These are phyloP conservation scores for Elsinoe australis DNA, from an alignment of 2,329 filamentous ascomycete species.

Conservation along the genomic window DNA sequence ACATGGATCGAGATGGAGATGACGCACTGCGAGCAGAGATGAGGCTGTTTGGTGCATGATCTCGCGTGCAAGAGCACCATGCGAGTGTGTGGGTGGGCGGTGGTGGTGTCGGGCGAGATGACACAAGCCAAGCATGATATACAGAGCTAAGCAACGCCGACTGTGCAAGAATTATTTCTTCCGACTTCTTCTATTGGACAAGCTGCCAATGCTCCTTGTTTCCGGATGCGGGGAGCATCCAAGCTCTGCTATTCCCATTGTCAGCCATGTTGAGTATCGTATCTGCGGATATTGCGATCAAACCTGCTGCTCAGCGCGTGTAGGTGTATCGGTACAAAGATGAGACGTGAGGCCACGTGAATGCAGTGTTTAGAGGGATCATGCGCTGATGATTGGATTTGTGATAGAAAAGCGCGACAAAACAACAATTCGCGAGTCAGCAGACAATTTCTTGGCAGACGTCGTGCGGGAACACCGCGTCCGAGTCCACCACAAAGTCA, in stretches of 20 bases:
- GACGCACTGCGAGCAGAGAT: slow-evolving; percentile 1
- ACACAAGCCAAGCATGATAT: slow-evolving; percentile 4
- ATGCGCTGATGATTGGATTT: no score
- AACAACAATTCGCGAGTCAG: no score
- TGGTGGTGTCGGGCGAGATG: background rate
- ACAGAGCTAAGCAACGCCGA: slow-evolving; percentile 9
- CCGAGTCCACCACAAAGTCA: no score
- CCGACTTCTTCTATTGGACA: slow-evolving; percentile 12
- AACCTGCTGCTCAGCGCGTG: no score
- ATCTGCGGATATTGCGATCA: no score
- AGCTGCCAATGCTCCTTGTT: slow-evolving; percentile 14
- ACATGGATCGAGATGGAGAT: slow-evolving; percentile 7
- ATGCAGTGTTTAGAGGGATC: no score
- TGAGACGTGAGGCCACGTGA: no score
- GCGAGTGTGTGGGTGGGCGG: background rate
- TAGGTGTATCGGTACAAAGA: no score
- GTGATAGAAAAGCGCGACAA: no score
- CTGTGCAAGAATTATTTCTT: background rate
- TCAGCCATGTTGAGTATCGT: no score
- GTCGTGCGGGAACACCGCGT: no score
- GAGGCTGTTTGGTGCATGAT: slow-evolving; percentile 8
- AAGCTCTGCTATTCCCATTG: background rate
- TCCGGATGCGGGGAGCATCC: background rate
- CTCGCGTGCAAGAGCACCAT: background rate
- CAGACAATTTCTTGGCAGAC: no score